Percentiles rank a stretch among this genome's conserved stretches.
These are phyloP conservation scores for Debaryomyces prosopidis DNA, from an alignment of 805 yeast species.

Conservation along the genomic window DNA sequence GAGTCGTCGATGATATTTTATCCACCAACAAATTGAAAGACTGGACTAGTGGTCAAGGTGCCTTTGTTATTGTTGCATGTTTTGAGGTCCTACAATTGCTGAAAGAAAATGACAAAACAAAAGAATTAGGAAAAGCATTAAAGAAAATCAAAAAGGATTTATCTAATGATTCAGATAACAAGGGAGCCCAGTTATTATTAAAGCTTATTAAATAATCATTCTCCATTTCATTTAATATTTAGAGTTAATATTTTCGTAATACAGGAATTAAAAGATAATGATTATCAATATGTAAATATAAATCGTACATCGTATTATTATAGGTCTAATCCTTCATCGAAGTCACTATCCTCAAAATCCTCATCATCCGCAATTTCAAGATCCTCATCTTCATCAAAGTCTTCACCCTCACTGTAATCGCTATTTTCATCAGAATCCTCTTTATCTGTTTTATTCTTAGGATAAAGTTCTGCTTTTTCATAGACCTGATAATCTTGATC, in stretches of 20 bases:
- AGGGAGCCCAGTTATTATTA: constrained; percentile 54
- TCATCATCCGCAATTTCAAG: background rate
- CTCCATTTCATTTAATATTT: background rate
- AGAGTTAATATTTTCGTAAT: too few species aligned
- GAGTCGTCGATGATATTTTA: constrained; percentile 53
- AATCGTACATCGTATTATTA: constrained; percentile 6
- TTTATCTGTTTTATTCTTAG: constrained; percentile 8
- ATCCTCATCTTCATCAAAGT: background rate
- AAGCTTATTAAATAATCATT: constrained; percentile 16
- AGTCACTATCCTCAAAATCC: constrained; percentile 11
- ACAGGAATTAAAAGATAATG: background rate
- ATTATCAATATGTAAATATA: background rate
- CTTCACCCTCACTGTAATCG: background rate
- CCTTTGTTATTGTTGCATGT: constrained; percentile 82
- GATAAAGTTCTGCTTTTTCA: constrained; percentile 3
- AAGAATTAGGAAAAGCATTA: constrained; percentile 53
- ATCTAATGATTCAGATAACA: constrained; percentile 52
- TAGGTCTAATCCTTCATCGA: constrained; percentile 7
- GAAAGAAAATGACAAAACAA: constrained; percentile 39
- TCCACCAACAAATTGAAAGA: constrained; percentile 45
- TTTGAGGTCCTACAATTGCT: constrained; percentile 58
- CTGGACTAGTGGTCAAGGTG: constrained; percentile 71
- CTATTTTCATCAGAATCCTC: background rate
- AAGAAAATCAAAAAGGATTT: constrained; percentile 48
- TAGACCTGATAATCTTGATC: constrained; percentile 4